These are phyloP conservation scores for Schizophyllum amplum DNA, from an alignment of 1,284 basidiomycete species.

Conservation along the genomic window DNA sequence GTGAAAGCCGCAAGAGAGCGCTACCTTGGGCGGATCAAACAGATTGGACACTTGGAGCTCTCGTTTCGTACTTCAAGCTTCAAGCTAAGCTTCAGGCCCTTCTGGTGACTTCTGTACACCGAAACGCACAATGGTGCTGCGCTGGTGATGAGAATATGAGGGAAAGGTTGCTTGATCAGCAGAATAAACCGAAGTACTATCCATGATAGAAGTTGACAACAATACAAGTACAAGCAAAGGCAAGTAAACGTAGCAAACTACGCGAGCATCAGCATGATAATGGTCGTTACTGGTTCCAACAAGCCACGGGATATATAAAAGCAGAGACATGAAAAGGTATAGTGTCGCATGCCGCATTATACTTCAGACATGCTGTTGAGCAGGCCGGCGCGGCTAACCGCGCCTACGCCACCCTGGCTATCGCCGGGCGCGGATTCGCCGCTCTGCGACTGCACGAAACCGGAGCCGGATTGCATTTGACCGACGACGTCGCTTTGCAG, in stretches of 20 bases:
- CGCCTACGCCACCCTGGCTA: background rate
- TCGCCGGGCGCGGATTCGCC: background rate
- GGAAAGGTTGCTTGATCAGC: no score
- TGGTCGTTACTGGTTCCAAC: no score
- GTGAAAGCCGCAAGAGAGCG: no score
- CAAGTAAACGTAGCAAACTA: no score
- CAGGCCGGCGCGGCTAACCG: conserved; percentile 9
- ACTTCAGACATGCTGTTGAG: conserved; percentile 12
- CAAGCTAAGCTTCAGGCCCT: no score
- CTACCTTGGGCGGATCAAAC: no score
- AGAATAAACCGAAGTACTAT: background rate
- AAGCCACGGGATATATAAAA: background rate
- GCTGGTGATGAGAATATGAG: no score
- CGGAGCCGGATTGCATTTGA: conserved; percentile 26
- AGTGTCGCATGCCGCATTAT: conserved; percentile 2
- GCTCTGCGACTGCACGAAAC: background rate
- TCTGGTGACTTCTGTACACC: no score
- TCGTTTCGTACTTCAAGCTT: no score
- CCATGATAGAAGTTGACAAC: background rate
- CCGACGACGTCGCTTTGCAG: conserved; percentile 66
- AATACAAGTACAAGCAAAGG: background rate
- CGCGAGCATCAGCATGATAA: no score
- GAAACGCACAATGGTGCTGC: no score
- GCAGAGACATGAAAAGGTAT: background rate
- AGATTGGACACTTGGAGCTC: no score